A percentile compares a stretch with the other conserved stretches of the same genome.
These are phyloP conservation scores for Cladosporium phlei DNA, from an alignment of 2,329 filamentous ascomycete species.

Conservation along the genomic window DNA sequence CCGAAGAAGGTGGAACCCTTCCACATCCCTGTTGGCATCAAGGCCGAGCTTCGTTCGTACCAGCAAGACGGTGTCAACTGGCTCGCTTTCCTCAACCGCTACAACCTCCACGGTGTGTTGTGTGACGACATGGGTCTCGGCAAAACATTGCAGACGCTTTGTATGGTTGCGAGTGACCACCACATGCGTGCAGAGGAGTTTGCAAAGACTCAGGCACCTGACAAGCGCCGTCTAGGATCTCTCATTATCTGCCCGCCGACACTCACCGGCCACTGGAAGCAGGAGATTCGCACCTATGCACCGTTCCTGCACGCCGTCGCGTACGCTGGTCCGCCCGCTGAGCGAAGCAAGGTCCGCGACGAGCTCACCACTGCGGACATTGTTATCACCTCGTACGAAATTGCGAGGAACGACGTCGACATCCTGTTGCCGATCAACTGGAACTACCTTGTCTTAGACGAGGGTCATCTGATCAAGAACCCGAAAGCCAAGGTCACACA, in stretches of 20 bases:
- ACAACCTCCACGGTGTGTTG: conserved; percentile 94
- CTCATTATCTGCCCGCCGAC: conserved; percentile 95
- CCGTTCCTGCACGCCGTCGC: conserved; percentile 86
- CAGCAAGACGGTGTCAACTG: conserved; percentile 99
- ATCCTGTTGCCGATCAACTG: conserved; percentile 76
- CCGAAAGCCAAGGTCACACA: conserved; percentile 93
- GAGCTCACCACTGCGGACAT: conserved; percentile 76
- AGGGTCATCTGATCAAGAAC: conserved; percentile 98
- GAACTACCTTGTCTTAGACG: conserved; percentile 97
- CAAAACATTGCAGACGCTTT: conserved; percentile 94
- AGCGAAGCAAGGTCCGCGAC: conserved; percentile 67
- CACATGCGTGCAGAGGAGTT: conserved; percentile 89
- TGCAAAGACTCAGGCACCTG: conserved; percentile 70
- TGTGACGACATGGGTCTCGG: conserved; percentile 99
- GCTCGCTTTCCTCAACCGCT: conserved; percentile 96
- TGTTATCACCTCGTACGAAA: conserved; percentile 96
- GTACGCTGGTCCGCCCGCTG: conserved; percentile 82
- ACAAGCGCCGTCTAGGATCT: conserved; percentile 76
- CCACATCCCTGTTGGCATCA: conserved; percentile 90
- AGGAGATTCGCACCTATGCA: conserved; percentile 92
- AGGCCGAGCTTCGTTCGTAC: conserved; percentile 91
- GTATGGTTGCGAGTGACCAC: conserved; percentile 96
- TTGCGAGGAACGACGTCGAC: conserved; percentile 93
- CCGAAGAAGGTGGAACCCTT: conserved; percentile 96
- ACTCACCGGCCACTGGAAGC: conserved; percentile 95